These are phyloP conservation scores for Fraxinus dipetala DNA, from an alignment of 305 asterid genomes.

Conservation along the genomic window DNA sequence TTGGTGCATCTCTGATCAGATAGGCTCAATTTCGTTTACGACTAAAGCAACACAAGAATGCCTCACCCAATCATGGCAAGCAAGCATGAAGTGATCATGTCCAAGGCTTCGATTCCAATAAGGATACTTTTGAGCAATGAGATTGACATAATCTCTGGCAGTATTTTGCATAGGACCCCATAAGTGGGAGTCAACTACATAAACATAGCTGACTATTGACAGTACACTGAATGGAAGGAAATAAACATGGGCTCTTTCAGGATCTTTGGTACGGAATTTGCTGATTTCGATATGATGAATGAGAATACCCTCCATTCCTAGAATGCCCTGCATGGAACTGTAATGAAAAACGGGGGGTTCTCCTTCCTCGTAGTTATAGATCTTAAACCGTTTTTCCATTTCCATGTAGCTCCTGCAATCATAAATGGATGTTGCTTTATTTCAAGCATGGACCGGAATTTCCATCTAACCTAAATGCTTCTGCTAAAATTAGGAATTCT, in stretches of 20 bases:
- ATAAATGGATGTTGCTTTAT: background rate
- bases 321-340: constrained; percentile 58
- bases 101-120: constrained; percentile 48
- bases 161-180: constrained; percentile 33
- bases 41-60: background rate
- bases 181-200: constrained; percentile 29
- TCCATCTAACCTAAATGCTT: background rate
- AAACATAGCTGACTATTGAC: constrained; percentile 26
- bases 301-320: constrained; percentile 58
- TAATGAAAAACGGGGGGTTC: constrained; percentile 57
- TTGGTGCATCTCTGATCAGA: background rate
- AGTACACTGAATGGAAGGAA: constrained; percentile 40
- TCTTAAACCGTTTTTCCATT: constrained; percentile 56
- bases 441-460: background rate
- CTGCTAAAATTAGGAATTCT: background rate
- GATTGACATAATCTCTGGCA: constrained; percentile 27
- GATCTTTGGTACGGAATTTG: constrained; percentile 34
- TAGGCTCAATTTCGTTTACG: background rate
- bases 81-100: constrained; percentile 51
- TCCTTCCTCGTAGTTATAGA: constrained; percentile 53
- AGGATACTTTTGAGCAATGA: constrained; percentile 34
- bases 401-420: constrained; percentile 54
- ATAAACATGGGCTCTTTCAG: constrained; percentile 33
- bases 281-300: constrained; percentile 45
- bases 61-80: constrained; percentile 52